phyloP scores from a whole-genome alignment of 1,139 yeast species.

The Lodderomyces elongisporus region DNA sequence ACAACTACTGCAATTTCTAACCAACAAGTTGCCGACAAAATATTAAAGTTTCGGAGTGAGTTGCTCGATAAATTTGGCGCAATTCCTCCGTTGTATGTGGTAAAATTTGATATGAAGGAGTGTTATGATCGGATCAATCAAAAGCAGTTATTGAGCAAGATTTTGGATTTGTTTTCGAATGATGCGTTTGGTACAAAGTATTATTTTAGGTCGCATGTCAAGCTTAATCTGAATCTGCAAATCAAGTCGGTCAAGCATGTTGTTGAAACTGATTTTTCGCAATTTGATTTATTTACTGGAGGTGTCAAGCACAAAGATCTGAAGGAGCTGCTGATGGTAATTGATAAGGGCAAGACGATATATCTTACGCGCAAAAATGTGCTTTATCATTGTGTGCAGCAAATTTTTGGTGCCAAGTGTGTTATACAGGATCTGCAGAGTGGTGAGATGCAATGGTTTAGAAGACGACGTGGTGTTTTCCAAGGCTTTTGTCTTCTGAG shows the following conservation, averaged over 20 bases:
- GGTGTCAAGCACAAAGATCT: background rate
- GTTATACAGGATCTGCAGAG: conserved; percentile 10
- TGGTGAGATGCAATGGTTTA: conserved; percentile 14
- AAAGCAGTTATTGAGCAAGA: conserved; percentile 31
- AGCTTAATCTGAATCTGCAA: conserved; percentile 6
- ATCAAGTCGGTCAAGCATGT: conserved; percentile 7
- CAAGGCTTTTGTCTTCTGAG: conserved; percentile 86
- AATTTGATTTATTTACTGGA: conserved; percentile 4
- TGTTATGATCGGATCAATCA: conserved; percentile 79
- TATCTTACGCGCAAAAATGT: conserved; percentile 22
- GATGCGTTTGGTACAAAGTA: conserved; percentile 18
- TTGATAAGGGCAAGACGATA: conserved; percentile 27
- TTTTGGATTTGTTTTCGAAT: conserved; percentile 20
- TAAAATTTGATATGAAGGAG: conserved; percentile 72
- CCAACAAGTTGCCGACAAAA: conserved; percentile 22
- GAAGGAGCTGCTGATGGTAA: conserved; percentile 5
- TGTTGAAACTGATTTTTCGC: conserved; percentile 10
- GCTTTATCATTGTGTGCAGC: conserved; percentile 19
- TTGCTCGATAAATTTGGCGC: conserved; percentile 16
- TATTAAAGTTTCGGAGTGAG: conserved; percentile 14
- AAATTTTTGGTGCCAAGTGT: conserved; percentile 22
- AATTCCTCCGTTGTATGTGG: conserved; percentile 42
- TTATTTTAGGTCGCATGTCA: conserved; percentile 10
- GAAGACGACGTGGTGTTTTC: conserved; percentile 65
- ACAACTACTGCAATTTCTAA: conserved; percentile 18